Evolutionary conservation across 2,329 filamentous ascomycete genomes (phyloP).

Genomic region (Pleomassaria siparia): DNA sequence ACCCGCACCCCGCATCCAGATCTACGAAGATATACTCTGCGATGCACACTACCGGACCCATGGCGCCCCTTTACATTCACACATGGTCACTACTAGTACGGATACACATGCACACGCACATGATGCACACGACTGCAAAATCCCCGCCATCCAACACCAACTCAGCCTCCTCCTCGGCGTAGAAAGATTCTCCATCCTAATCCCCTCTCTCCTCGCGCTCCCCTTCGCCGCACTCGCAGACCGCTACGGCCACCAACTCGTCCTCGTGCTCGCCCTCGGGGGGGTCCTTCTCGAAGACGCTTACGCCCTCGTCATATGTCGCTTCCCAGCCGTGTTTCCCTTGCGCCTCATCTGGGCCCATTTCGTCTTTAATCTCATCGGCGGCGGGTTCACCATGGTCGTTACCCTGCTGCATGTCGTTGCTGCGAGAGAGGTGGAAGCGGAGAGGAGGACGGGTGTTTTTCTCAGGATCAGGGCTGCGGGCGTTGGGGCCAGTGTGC

Average conservation of each 20-base stretch:
- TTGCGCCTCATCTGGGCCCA: not conserved
- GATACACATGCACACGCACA: too few species aligned
- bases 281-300: constrained; percentile 17
- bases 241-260: constrained; percentile 15
- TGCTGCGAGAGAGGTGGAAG: not conserved
- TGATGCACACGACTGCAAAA: not conserved
- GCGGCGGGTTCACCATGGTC: constrained; percentile 8
- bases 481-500: not conserved
- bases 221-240: constrained; percentile 23
- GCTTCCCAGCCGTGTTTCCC: not conserved
- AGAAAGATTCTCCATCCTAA: constrained; percentile 19
- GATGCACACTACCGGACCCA: not conserved
- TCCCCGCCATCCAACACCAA: not conserved
- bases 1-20: constrained; percentile 20
- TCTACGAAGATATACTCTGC: constrained; percentile 3
- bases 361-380: not conserved
- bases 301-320: constrained; percentile 1
- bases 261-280: constrained; percentile 18
- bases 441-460: not conserved
- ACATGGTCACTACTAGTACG: too few species aligned
- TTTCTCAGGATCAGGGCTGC: not conserved
- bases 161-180: constrained; percentile 9
- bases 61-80: too few species aligned
- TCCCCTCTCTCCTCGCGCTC: constrained; percentile 20
- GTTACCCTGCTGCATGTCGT: not conserved